Percentiles rank a stretch among this genome's conserved stretches.
Evolutionary conservation across 176 grass and related monocot genomes (phyloP).

Genomic region (Oryza meyeriana): DNA sequence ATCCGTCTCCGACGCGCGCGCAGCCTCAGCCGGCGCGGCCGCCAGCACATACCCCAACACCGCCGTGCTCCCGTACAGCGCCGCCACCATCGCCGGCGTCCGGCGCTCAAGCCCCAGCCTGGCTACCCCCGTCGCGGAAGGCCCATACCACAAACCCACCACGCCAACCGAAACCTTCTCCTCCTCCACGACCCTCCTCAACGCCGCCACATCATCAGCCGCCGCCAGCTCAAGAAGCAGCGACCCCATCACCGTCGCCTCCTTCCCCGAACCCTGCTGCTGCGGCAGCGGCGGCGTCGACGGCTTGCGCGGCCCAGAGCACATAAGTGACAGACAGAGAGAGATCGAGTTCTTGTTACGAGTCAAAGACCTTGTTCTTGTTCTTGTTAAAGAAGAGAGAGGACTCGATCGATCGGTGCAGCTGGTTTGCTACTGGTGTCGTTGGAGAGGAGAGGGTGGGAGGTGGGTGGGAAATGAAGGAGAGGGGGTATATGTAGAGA

Average conservation of each 20-base stretch:
- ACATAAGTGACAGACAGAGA: slow-evolving; percentile 60
- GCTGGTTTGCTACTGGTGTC: too few species aligned
- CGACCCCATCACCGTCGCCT: slow-evolving; percentile 4
- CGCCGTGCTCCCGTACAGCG: slow-evolving; percentile 62
- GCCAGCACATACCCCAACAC: slow-evolving; percentile 55
- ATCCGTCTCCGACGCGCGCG: slow-evolving; percentile 48
- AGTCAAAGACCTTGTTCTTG: background rate
- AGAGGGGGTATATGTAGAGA: slow-evolving; percentile 51
- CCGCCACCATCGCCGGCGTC: slow-evolving; percentile 82
- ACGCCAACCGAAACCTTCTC: slow-evolving; percentile 27
- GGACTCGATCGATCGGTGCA: background rate
- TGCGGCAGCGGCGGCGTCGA: slow-evolving; percentile 25
- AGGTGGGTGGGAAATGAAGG: slow-evolving; percentile 7
- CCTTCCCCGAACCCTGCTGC: background rate
- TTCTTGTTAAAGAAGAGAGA: background rate
- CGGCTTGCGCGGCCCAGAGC: slow-evolving; percentile 63
- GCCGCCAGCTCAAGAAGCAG: slow-evolving; percentile 76
- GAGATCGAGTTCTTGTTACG: background rate
- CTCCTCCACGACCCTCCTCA: slow-evolving; percentile 56
- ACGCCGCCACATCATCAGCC: slow-evolving; percentile 53
- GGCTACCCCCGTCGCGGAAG: slow-evolving; percentile 5
- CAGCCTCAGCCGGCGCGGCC: slow-evolving; percentile 34
- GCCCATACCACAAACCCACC: slow-evolving; percentile 52
- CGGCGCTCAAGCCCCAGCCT: slow-evolving; percentile 53
- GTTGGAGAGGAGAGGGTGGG: background rate